Base-by-base conservation (phyloP, 2,329 filamentous ascomycete species). In the Aspergillus costaricaensis region DNA sequence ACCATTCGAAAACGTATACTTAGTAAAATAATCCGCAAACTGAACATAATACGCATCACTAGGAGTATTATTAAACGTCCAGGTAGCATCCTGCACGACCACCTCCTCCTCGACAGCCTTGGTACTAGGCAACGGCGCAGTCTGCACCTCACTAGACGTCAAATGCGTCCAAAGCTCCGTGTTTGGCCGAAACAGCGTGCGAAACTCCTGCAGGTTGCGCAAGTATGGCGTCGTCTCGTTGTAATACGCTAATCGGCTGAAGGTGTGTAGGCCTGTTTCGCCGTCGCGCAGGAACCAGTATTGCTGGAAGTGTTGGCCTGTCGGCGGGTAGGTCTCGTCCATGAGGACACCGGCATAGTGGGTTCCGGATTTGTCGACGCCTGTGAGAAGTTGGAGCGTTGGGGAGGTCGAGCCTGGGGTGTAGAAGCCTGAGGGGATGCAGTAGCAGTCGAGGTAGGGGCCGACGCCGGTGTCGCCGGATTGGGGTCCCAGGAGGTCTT, bases 231-330 rank as follows among this genome's bases (percentile, higher is more conserved):
- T 82, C 0, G 81, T 82, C 59, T 81, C 79, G 68, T 87, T 88
- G 70, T 85, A 76, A 65, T 89, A 89, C 0, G 81, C 79, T 9
- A 87, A 72, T n/a, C 85, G 81, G 59, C 80, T 84, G 71, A 88
- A 88, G 0, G 81, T 83, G 67, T 88, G 86, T 38, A 88, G 70
- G 0, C 86, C 86, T 0, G 86, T 88, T 70, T 89, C 86, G 1
- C 82, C 83, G 48, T 87, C 85, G 10, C 83, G 77, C 2, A 88
- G 73, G 65, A 88, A 88, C 84, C 85, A 88, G 70, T 88, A 88
- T 67, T 88, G 86, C 66, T 88, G 82, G 15, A 89, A 76, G 5
- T 83, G 67, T 67, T 88, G 85, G 2, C 85, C 85, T 0, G 85
- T 87, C 0, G 79, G 76, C 0, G 80, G 77, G 67, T 86, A 88